Evolutionary conservation across 2,329 filamentous ascomycete species (phyloP).

Genomic region (Cercospora brassicicola): DNA sequence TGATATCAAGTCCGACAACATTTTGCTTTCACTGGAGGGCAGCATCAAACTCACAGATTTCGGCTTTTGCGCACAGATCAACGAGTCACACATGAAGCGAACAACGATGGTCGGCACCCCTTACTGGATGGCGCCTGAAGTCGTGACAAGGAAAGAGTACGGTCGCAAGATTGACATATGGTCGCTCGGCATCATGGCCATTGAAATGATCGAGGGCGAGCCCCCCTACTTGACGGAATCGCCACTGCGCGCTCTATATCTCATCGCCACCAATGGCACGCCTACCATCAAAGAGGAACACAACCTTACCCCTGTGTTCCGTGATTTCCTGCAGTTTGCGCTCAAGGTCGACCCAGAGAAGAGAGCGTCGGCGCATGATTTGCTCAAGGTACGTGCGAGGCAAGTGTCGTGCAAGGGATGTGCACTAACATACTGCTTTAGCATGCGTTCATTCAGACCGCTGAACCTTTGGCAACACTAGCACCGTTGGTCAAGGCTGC

Average conservation of each 20-base stretch:
- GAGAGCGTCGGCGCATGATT: conserved; percentile 88
- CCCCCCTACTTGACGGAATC: conserved; percentile 96
- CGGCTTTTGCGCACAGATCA: conserved; percentile 97
- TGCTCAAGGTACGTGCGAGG: conserved; percentile 71
- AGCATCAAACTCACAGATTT: conserved; percentile 99
- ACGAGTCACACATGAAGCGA: conserved; percentile 93
- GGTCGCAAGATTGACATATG: conserved; percentile 98
- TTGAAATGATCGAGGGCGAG: conserved; percentile 99
- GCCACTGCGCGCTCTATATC: conserved; percentile 84
- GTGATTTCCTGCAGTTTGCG: conserved; percentile 88
- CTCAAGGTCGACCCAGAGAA: conserved; percentile 97
- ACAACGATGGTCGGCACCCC: conserved; percentile 99
- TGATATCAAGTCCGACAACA: conserved; percentile 99
- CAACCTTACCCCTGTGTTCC: conserved; percentile 75
- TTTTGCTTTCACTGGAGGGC: conserved; percentile 86
- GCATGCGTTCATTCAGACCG: conserved; percentile 54
- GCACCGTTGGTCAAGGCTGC: conserved; percentile 85
- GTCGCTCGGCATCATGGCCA: conserved; percentile 98
- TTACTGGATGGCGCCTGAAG: conserved; percentile 99
- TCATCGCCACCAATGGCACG: conserved; percentile 96
- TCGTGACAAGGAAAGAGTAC: conserved; percentile 96
- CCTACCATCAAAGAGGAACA: conserved; percentile 93
- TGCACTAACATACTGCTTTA: conserved; percentile 27
- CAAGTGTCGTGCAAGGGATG: background rate
- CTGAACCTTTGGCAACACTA: conserved; percentile 63